phyloP scores from a whole-genome alignment of 192 early-diverging fungal species.

The Thoreauomyces humboldtii region DNA sequence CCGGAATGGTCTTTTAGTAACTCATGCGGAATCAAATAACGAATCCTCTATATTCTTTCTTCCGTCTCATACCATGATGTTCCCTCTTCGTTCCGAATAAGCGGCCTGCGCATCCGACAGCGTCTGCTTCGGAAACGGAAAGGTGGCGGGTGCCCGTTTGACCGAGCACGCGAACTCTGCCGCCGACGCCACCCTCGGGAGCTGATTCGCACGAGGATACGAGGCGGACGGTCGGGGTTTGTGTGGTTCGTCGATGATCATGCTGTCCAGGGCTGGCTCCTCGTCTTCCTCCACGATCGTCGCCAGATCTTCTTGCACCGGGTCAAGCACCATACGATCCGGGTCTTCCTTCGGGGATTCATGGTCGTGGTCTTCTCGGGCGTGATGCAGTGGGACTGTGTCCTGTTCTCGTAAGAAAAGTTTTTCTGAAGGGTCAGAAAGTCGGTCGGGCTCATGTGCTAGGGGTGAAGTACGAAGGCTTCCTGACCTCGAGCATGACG shows the following conservation, averaged over 20 bases:
- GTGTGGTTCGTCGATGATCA: background rate
- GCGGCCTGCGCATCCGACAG: background rate
- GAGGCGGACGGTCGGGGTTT: background rate
- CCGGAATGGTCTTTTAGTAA: background rate
- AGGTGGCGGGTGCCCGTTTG: no score
- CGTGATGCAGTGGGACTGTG: conserved; percentile 6
- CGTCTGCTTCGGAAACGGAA: background rate
- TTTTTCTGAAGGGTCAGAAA: background rate
- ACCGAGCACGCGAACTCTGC: no score
- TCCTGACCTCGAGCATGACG: background rate
- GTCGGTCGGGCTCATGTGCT: no score
- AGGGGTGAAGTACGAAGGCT: background rate
- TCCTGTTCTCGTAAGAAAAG: background rate
- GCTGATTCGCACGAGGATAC: background rate
- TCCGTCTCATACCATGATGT: no score
- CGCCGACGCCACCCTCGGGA: no score
- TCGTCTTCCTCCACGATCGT: background rate
- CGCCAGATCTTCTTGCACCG: no score
- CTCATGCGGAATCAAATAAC: background rate
- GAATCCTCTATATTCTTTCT: no score
- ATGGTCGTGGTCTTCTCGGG: no score
- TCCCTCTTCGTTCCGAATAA: no score
- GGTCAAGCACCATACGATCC: background rate
- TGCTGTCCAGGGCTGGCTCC: background rate
- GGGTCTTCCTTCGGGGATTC: background rate